Conservation (phyloP, 805 yeast genomes). For the Yamadazyma philogaea region DNA sequence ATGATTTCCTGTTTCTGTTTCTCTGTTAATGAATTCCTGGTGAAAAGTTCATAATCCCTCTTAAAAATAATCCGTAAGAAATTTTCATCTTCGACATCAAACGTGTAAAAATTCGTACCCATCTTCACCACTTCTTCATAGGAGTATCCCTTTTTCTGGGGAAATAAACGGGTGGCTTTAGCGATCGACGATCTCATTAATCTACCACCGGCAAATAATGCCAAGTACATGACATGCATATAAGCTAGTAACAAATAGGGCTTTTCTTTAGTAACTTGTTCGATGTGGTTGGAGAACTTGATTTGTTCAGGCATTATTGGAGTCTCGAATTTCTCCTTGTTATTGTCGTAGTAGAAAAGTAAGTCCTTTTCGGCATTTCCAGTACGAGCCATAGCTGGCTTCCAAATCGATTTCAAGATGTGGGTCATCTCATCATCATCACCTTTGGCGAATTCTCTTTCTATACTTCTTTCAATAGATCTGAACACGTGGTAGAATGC, state of each 20-base stretch:
- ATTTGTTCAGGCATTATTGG: constrained; percentile 64
- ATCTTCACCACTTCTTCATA: constrained; percentile 56
- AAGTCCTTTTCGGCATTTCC: constrained; percentile 58
- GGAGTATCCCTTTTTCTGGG: constrained; percentile 64
- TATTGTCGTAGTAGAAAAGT: constrained; percentile 60
- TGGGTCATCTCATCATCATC: constrained; percentile 33
- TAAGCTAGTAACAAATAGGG: constrained; percentile 76
- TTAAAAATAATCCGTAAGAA: constrained; percentile 64
- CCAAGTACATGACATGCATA: constrained; percentile 81
- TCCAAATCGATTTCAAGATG: constrained; percentile 60
- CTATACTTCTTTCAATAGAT: constrained; percentile 55
- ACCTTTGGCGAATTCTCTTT: constrained; percentile 41
- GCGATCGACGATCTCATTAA: constrained; percentile 65
- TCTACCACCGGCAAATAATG: constrained; percentile 83
- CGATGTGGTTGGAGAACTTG: constrained; percentile 60
- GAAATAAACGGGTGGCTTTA: constrained; percentile 69
- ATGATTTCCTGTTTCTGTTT: constrained; percentile 67
- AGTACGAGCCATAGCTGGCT: constrained; percentile 65
- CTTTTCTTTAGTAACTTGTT: constrained; percentile 49
- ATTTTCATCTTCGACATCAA: constrained; percentile 67
- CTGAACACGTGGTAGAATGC: constrained; percentile 67
- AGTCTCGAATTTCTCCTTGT: constrained; percentile 48
- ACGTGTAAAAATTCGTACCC: constrained; percentile 71
- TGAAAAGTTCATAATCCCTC: constrained; percentile 72
- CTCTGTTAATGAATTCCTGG: constrained; percentile 69